Percentiles rank a stretch among this genome's conserved stretches.
Conservation (phyloP, 352 stramenopile species). For the Globisporangium rhizosaccharum region DNA sequence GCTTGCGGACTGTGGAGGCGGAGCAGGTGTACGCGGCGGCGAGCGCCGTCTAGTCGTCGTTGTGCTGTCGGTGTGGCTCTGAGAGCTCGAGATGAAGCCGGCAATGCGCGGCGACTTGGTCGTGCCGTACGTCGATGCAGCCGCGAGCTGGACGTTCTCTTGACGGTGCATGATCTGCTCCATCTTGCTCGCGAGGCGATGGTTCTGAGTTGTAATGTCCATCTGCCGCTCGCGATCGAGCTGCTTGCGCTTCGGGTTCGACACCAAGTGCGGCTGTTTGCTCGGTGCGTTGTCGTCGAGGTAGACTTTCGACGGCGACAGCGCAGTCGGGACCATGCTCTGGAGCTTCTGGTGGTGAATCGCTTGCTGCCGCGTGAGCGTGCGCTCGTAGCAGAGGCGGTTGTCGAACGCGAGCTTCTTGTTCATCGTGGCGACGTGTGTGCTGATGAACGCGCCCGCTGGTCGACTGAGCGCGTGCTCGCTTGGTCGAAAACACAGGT, state of each 20-base stretch:
- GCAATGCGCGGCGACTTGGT: background rate
- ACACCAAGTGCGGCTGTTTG: constrained; percentile 33
- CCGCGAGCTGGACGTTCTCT: constrained; percentile 50
- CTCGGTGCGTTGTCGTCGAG: constrained; percentile 55
- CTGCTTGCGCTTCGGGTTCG: constrained; percentile 61
- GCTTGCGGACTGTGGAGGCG: background rate
- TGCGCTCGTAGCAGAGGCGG: constrained; percentile 74
- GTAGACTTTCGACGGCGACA: constrained; percentile 51
- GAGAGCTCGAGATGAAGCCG: no score
- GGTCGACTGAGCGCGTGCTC: no score
- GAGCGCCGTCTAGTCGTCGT: background rate
- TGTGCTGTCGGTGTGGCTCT: no score
- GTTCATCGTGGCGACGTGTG: constrained; percentile 39
- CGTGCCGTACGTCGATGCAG: constrained; percentile 16
- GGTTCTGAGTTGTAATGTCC: constrained; percentile 65
- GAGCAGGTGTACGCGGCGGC: constrained; percentile 5
- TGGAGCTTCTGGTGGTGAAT: constrained; percentile 67
- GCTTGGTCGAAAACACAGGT: no score
- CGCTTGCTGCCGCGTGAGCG: constrained; percentile 53
- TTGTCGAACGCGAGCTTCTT: constrained; percentile 75
- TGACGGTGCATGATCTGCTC: constrained; percentile 59
- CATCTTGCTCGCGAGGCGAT: constrained; percentile 67
- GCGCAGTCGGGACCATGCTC: constrained; percentile 46
- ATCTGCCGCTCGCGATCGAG: constrained; percentile 52
- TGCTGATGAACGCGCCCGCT: no score